These are phyloP conservation scores for Capronia epimyces DNA, from an alignment of 2,329 filamentous ascomycete genomes.

Conservation along the genomic window DNA sequence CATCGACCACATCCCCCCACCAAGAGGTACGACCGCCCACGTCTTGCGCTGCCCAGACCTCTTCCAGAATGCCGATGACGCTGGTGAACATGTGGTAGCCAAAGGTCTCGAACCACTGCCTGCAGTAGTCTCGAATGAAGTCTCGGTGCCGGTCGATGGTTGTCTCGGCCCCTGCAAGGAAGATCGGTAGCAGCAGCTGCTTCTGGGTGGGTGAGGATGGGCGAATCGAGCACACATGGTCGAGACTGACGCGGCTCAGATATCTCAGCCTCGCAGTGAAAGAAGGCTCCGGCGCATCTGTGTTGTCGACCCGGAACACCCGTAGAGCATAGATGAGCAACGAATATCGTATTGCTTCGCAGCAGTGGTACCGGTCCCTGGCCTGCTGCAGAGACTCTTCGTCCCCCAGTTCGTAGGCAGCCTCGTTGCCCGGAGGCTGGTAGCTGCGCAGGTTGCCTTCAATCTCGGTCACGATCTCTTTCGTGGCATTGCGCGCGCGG, in stretches of 20 bases:
- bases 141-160: neutral
- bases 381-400: slow-evolving; percentile 16
- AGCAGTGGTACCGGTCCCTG: slow-evolving; percentile 11
- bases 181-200: slow-evolving; percentile 10
- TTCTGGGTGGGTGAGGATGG: neutral
- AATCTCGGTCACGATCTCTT: slow-evolving; percentile 12
- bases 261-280: slow-evolving; percentile 3
- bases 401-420: neutral
- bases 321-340: slow-evolving; percentile 15
- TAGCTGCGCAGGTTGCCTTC: slow-evolving; percentile 6
- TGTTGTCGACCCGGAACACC: slow-evolving; percentile 8
- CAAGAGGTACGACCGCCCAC: neutral
- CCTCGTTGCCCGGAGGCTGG: slow-evolving; percentile 8
- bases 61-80: slow-evolving; percentile 13
- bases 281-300: neutral
- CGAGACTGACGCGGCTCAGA: slow-evolving; percentile 3
- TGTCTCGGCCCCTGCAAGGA: slow-evolving; percentile 16
- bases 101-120: slow-evolving; percentile 11
- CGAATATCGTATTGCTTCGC: slow-evolving; percentile 11
- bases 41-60: slow-evolving; percentile 12
- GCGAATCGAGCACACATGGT: slow-evolving; percentile 11
- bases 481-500: neutral
- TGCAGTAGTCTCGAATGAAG: slow-evolving; percentile 8
- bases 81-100: slow-evolving; percentile 15
- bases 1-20: slow-evolving; percentile 15